A percentile compares a stretch with the other conserved stretches of the same genome.
These are phyloP conservation scores for Rehmannia glutinosa DNA, from an alignment of 257 asterid species.

Conservation along the genomic window DNA sequence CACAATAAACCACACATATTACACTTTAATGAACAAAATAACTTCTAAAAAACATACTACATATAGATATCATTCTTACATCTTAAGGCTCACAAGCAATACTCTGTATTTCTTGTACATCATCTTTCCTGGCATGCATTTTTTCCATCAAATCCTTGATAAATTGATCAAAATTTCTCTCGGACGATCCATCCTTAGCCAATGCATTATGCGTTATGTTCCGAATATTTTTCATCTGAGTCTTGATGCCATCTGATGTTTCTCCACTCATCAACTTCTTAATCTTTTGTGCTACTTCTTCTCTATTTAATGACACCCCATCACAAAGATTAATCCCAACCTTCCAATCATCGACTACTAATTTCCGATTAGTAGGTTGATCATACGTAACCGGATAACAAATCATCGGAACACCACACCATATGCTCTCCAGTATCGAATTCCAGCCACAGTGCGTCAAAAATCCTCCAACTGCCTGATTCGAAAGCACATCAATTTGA, in stretches of 20 bases:
- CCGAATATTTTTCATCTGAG: neutral
- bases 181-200: slow-evolving; percentile 27
- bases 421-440: too few species aligned
- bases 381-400: too few species aligned
- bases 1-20: too few species aligned
- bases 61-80: too few species aligned
- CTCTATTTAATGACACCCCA: neutral
- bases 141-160: slow-evolving; percentile 22
- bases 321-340: slow-evolving; percentile 29
- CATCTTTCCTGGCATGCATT: neutral
- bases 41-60: too few species aligned
- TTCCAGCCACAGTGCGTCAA: slow-evolving; percentile 43
- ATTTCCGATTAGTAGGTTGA: too few species aligned
- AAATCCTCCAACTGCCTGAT: slow-evolving; percentile 35
- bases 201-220: slow-evolving; percentile 1
- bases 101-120: too few species aligned
- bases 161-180: slow-evolving; percentile 26
- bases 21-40: too few species aligned
- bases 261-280: neutral
- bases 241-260: too few species aligned
- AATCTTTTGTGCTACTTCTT: slow-evolving; percentile 12
- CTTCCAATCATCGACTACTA: slow-evolving; percentile 39
- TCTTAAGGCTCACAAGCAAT: too few species aligned
- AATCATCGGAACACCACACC: too few species aligned
- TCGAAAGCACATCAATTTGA: slow-evolving; percentile 37